Percentiles rank a stretch among this genome's conserved stretches.
phyloP scores from a whole-genome alignment of 495 filamentous ascomycete species.

The Penicillium ochrochloron region DNA sequence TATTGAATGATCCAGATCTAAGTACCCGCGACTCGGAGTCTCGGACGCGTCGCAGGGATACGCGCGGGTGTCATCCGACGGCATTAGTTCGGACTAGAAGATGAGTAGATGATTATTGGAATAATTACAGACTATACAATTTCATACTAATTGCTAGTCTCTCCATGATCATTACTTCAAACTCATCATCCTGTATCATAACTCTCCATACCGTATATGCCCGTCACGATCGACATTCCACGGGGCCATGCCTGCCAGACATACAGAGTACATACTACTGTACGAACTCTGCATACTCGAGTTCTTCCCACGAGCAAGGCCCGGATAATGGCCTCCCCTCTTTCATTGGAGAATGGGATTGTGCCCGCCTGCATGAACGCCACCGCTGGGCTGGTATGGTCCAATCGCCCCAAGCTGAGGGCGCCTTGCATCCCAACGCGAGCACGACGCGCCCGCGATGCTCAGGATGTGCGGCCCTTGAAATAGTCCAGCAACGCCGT shows the following conservation, averaged over 20 bases:
- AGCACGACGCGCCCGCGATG: slow-evolving; percentile 7
- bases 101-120: neutral
- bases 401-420: slow-evolving; percentile 19
- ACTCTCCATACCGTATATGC: neutral
- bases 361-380: slow-evolving; percentile 26
- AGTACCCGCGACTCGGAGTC: slow-evolving; percentile 14
- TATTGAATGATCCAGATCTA: neutral
- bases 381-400: slow-evolving; percentile 22
- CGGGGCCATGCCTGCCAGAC: neutral
- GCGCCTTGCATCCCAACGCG: slow-evolving; percentile 32
- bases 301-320: slow-evolving; percentile 6
- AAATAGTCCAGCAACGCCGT: slow-evolving; percentile 21
- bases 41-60: slow-evolving; percentile 23
- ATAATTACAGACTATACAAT: neutral
- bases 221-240: slow-evolving; percentile 4
- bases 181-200: neutral
- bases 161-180: neutral
- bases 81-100: neutral
- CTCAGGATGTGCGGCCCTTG: slow-evolving; percentile 8
- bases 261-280: neutral
- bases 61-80: neutral
- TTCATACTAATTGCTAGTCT: neutral
- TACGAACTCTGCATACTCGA: neutral
- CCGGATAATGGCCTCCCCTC: neutral
- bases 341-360: slow-evolving; percentile 23